These are phyloP conservation scores for Pleurotus djamor DNA, from an alignment of 768 basidiomycete genomes.

Conservation along the genomic window DNA sequence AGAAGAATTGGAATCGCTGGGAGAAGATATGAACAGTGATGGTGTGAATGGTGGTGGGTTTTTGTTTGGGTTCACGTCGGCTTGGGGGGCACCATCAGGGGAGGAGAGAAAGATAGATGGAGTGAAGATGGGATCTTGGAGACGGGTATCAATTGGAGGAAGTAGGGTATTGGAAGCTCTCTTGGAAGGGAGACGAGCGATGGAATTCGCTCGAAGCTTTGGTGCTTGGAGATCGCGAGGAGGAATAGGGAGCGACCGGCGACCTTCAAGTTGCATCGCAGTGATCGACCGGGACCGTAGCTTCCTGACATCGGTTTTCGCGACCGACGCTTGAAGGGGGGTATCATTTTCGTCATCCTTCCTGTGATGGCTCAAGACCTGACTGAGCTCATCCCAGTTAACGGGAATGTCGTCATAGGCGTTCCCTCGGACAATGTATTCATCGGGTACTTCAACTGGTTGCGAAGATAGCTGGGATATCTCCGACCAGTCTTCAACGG, in stretches of 20 bases:
- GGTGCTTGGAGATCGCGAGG: background rate
- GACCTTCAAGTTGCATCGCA: background rate
- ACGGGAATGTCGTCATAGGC: background rate
- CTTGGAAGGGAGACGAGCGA: background rate
- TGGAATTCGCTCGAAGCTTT: background rate
- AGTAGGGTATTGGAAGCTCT: background rate
- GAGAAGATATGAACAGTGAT: background rate
- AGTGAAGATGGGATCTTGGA: background rate
- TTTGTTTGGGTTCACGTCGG: background rate
- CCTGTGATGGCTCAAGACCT: background rate
- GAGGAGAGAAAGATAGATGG: slow-evolving; percentile 1
- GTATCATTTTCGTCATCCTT: background rate
- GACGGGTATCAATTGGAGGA: background rate
- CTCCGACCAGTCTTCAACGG: slow-evolving; percentile 5
- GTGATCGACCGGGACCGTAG: slow-evolving; percentile 1
- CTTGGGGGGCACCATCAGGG: background rate
- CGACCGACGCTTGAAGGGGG: background rate
- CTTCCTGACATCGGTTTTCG: background rate
- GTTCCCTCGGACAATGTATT: background rate
- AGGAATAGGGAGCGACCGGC: background rate
- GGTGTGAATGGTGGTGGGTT: background rate
- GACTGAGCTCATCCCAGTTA: background rate
- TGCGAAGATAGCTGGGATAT: slow-evolving; percentile 2
- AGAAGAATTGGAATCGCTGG: background rate
- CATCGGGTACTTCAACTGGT: background rate